Base-by-base conservation (phyloP, 2,329 filamentous ascomycete species). In the Furcasterigmium furcatum region DNA sequence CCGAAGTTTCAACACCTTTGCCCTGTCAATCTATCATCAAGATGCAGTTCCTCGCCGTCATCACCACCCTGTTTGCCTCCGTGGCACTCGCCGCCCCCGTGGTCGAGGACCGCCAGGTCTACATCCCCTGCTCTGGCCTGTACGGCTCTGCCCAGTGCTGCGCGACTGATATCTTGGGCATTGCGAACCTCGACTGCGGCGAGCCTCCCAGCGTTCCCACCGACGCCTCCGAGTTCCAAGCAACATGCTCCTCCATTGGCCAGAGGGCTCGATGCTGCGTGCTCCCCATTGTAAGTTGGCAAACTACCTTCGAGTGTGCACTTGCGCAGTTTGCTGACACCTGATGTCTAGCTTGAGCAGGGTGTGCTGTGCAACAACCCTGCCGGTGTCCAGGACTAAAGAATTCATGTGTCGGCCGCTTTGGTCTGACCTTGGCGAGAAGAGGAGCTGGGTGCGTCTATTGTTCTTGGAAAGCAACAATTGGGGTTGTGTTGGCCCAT, bases 231-330 rank as follows among this genome's bases (percentile, higher is more conserved):
- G 57, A 66, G 47, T 77, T 81, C 61, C 61, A 66, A 48, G 59
- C 63, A 19, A 61, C 71, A 51, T 80, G 77, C 55, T 44, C 75
- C 3, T 66, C 54, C 5, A 65, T 68, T 5, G 76, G 77, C 43
- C 77, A 80, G 63, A 72, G 72, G 49, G 77, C 77, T 46, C 76
- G 76, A 54, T 82, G 79, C 72, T 83, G 79, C 52, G 60, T 73
- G 12, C 52, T 82, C 16, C 78, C 78, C 8, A 68, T 82, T 16
- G 41, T 52, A 16, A 44, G 50, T 51, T 18, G n/a, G n/a, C n/a
- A n/a, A n/a, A n/a, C n/a, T 7, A n/a, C 34, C 35, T 19, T 16
- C 18, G 35, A 9, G 5, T 21, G 7, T 21, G 14, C 5, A 20
- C 19, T 22, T 2, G 8, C 3, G 19, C 6, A 9, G 10, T 10